Percentiles rank a stretch among this genome's conserved stretches.
phyloP scores from a whole-genome alignment of 2,329 filamentous ascomycete genomes.

The Thelonectria discophora region DNA sequence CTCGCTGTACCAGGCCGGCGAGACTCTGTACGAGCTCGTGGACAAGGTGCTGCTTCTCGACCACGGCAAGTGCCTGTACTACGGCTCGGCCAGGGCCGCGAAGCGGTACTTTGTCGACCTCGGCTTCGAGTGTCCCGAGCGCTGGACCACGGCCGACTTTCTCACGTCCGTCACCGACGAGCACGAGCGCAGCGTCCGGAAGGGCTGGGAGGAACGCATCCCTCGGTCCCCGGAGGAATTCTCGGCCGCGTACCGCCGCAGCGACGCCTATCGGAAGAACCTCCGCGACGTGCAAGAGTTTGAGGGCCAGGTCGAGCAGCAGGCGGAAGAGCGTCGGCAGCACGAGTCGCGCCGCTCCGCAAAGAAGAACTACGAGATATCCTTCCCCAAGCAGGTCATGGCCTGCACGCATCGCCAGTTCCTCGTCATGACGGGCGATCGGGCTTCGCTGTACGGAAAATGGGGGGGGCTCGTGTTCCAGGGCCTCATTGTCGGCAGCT shows the following conservation, averaged over 20 bases:
- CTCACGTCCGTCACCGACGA: conserved; percentile 81
- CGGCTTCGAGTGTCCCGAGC: conserved; percentile 75
- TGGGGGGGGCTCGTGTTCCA: conserved; percentile 81
- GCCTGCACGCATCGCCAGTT: conserved; percentile 79
- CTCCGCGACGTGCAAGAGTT: conserved; percentile 70
- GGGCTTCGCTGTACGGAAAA: conserved; percentile 79
- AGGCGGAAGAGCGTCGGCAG: conserved; percentile 54
- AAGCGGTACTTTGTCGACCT: conserved; percentile 75
- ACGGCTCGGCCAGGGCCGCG: conserved; percentile 69
- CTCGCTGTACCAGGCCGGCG: conserved; percentile 76
- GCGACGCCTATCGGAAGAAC: conserved; percentile 67
- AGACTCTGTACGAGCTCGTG: conserved; percentile 72
- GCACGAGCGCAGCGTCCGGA: conserved; percentile 72
- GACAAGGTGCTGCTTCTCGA: conserved; percentile 83
- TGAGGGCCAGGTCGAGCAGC: conserved; percentile 66
- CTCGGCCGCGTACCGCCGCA: conserved; percentile 70
- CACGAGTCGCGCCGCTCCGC: conserved; percentile 74
- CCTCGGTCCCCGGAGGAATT: conserved; percentile 77
- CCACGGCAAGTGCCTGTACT: conserved; percentile 76
- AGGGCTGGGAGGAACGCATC: conserved; percentile 70
- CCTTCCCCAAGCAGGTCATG: conserved; percentile 75
- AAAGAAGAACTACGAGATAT: conserved; percentile 79
- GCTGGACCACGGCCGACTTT: conserved; percentile 79
- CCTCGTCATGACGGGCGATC: conserved; percentile 81
- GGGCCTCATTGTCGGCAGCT: conserved; percentile 76